These are phyloP conservation scores for Umbelopsis vinacea DNA, from an alignment of 192 early-diverging fungal genomes.

Conservation along the genomic window DNA sequence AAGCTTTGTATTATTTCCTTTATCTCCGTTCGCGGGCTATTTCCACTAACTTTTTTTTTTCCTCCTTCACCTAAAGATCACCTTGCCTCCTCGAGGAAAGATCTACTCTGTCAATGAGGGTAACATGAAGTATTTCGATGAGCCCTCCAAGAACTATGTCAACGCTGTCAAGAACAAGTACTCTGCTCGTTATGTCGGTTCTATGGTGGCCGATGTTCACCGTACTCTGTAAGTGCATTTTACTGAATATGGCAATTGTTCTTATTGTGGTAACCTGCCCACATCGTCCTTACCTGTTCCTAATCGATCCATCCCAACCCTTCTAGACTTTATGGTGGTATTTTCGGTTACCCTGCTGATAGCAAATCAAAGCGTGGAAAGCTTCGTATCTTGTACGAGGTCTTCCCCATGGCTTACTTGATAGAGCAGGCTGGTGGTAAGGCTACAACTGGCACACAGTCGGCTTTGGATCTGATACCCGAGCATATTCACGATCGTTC, in stretches of 20 bases:
- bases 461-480: constrained; percentile 88
- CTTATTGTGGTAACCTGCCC: not conserved
- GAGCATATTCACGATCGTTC: constrained; percentile 88
- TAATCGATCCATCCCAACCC: not conserved
- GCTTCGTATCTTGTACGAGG: constrained; percentile 96
- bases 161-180: constrained; percentile 92
- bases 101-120: constrained; percentile 99
- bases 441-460: constrained; percentile 79
- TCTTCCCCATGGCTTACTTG: constrained; percentile 97
- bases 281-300: not conserved
- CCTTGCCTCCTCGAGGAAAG: constrained; percentile 79
- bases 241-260: constrained; percentile 54
- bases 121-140: constrained; percentile 90
- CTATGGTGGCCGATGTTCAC: constrained; percentile 99
- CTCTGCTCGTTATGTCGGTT: constrained; percentile 94
- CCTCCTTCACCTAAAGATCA: constrained; percentile 50
- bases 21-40: not conserved
- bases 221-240: constrained; percentile 83
- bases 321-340: constrained; percentile 43
- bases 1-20: constrained; percentile 35
- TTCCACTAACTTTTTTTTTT: constrained; percentile 1
- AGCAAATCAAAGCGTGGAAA: constrained; percentile 81
- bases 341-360: constrained; percentile 73
- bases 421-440: constrained; percentile 96
- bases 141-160: constrained; percentile 86